Conservation (phyloP, 1,284 basidiomycete genomes). For the Tilletia indica region DNA sequence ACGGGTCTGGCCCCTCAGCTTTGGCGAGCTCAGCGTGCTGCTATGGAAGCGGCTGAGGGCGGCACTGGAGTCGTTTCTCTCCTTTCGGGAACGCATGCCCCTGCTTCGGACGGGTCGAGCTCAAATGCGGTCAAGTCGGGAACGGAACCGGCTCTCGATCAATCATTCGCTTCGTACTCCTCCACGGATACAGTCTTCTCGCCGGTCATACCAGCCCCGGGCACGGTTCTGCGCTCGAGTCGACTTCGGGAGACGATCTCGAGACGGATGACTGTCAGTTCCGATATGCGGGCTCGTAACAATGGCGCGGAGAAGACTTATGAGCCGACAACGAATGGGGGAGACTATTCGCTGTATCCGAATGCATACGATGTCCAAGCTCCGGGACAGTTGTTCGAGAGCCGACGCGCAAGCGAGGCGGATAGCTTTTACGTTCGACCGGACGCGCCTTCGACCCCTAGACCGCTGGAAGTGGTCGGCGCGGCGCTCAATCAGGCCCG, state of each 20-base stretch:
- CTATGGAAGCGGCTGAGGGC: background rate
- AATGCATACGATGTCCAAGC: too few relatives aligned
- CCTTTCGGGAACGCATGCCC: background rate
- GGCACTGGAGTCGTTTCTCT: background rate
- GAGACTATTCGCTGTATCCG: background rate
- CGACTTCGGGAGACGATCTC: slow-evolving; percentile 1
- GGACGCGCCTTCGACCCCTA: background rate
- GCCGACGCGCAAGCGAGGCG: background rate
- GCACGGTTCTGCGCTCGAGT: background rate
- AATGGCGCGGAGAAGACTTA: background rate
- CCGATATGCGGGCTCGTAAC: background rate
- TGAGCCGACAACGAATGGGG: background rate
- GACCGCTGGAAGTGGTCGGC: background rate
- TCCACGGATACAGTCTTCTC: slow-evolving; percentile 6
- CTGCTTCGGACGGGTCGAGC: background rate
- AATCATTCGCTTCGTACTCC: background rate
- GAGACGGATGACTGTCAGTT: slow-evolving; percentile 10
- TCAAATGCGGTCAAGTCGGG: too few relatives aligned
- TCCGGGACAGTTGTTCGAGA: background rate
- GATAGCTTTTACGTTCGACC: background rate
- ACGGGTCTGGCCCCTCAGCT: background rate
- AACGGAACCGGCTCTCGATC: too few relatives aligned
- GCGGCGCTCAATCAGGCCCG: background rate
- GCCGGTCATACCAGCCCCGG: background rate
- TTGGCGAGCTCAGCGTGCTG: background rate